Conservation (phyloP, 1,284 basidiomycete genomes). For the Schizophyllum commune region DNA sequence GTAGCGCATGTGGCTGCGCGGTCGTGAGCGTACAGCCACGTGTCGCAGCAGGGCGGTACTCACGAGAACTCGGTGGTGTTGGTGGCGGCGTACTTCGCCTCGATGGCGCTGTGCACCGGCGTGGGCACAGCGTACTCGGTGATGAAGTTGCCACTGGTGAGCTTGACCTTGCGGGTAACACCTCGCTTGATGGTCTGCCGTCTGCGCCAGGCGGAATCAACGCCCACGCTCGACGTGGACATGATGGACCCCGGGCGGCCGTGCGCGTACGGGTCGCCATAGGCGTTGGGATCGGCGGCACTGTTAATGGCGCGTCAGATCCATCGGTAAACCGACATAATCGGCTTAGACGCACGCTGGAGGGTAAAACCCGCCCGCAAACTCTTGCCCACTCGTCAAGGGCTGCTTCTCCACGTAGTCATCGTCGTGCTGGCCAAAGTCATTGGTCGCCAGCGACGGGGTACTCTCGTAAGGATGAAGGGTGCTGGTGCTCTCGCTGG, state of each 20-base stretch:
- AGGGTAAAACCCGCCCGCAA: conserved; percentile 60
- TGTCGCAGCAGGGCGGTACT: conserved; percentile 24
- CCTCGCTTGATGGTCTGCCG: conserved; percentile 90
- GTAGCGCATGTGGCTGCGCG: conserved; percentile 70
- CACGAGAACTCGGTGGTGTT: conserved; percentile 82
- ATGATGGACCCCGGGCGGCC: conserved; percentile 54
- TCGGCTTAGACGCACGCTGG: conserved; percentile 43
- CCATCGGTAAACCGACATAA: neutral
- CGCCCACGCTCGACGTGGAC: conserved; percentile 57
- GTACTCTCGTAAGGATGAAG: conserved; percentile 43
- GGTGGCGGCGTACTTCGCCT: conserved; percentile 61
- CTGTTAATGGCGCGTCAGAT: conserved; percentile 24
- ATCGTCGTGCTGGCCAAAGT: conserved; percentile 39
- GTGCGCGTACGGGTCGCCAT: conserved; percentile 54
- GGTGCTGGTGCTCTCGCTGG: conserved; percentile 32
- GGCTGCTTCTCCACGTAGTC: conserved; percentile 69
- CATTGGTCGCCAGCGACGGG: conserved; percentile 42
- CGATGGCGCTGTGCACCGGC: conserved; percentile 79
- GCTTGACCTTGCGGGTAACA: conserved; percentile 88
- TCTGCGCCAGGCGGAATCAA: conserved; percentile 73
- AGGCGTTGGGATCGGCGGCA: conserved; percentile 51
- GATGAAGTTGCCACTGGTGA: conserved; percentile 89
- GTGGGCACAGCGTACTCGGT: conserved; percentile 88
- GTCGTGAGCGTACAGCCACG: conserved; percentile 2
- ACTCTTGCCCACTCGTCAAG: conserved; percentile 47